Conservation (phyloP, 1,284 basidiomycete species). For the Apiotrichum gamsii region DNA sequence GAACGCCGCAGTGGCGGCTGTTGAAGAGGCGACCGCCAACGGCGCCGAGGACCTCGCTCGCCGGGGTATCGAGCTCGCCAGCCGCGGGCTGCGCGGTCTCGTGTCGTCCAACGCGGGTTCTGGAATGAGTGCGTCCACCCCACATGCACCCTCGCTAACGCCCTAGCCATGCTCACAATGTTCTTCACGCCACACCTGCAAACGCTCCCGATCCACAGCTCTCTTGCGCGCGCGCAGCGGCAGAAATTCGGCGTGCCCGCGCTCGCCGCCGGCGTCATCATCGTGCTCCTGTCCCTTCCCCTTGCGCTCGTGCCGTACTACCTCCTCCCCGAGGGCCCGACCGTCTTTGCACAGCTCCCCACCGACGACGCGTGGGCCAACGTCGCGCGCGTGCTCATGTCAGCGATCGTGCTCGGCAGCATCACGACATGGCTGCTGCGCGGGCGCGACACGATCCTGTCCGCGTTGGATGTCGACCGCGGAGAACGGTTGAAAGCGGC, state of each 20-base stretch:
- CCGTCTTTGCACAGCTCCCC: slow-evolving; percentile 34
- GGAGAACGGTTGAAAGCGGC: slow-evolving; percentile 36
- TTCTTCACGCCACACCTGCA: slow-evolving; percentile 46
- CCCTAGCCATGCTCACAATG: slow-evolving; percentile 40
- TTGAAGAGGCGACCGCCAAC: not conserved
- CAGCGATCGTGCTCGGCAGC: slow-evolving; percentile 30
- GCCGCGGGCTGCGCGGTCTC: slow-evolving; percentile 23
- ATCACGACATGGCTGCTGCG: slow-evolving; percentile 41
- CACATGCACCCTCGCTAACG: not conserved
- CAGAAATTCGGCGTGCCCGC: slow-evolving; percentile 40
- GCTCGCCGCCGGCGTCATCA: slow-evolving; percentile 29
- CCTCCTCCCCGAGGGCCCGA: slow-evolving; percentile 30
- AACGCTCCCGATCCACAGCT: slow-evolving; percentile 43
- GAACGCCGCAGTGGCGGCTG: slow-evolving; percentile 32
- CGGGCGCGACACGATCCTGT: slow-evolving; percentile 41
- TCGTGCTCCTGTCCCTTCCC: slow-evolving; percentile 42
- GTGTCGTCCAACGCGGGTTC: slow-evolving; percentile 33
- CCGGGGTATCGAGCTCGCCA: slow-evolving; percentile 7
- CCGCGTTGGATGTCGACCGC: slow-evolving; percentile 35
- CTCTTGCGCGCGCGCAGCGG: slow-evolving; percentile 34
- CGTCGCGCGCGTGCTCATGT: slow-evolving; percentile 41
- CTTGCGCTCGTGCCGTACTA: slow-evolving; percentile 48
- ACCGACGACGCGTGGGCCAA: slow-evolving; percentile 43
- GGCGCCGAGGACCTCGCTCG: not conserved
- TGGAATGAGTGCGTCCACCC: slow-evolving; percentile 35